These are phyloP conservation scores for Scytalidium sp. DNA, from an alignment of 2,329 filamentous ascomycete species.

Conservation along the genomic window DNA sequence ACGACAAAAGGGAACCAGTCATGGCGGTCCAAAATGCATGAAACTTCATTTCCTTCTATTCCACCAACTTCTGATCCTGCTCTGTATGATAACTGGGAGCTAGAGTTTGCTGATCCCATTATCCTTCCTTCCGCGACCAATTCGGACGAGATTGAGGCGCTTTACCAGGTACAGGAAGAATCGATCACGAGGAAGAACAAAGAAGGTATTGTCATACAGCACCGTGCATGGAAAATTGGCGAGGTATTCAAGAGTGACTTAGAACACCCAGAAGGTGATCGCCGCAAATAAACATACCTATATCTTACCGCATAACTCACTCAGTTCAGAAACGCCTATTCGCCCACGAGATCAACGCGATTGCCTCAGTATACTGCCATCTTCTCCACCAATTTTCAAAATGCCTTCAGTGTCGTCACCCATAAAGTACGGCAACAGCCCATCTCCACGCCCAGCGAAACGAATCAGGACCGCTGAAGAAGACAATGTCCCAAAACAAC, in stretches of 20 bases:
- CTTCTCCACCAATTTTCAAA: constrained; percentile 33
- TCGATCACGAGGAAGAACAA: constrained; percentile 36
- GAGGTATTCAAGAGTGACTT: constrained; percentile 49
- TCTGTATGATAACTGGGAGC: constrained; percentile 19
- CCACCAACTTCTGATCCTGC: constrained; percentile 21
- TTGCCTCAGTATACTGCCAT: constrained; percentile 16
- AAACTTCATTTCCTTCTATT: constrained; percentile 15
- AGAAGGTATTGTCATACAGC: constrained; percentile 45
- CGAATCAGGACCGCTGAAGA: constrained; percentile 32
- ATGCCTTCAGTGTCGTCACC: constrained; percentile 63
- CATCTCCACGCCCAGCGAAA: constrained; percentile 30
- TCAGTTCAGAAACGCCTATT: constrained; percentile 21
- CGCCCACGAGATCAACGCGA: constrained; percentile 10
- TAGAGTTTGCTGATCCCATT: constrained; percentile 5
- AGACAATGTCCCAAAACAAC: constrained; percentile 28
- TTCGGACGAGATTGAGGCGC: constrained; percentile 45
- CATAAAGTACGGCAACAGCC: constrained; percentile 33
- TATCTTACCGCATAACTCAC: not conserved
- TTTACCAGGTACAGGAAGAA: constrained; percentile 38
- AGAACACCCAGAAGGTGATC: constrained; percentile 30
- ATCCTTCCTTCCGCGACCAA: constrained; percentile 21
- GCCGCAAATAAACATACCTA: not conserved
- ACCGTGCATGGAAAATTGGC: constrained; percentile 42
- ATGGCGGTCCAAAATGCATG: constrained; percentile 7
- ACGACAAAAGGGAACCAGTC: not conserved